Evolutionary conservation across 768 basidiomycete genomes (phyloP).

Genomic region (Hortiboletus campestris): DNA sequence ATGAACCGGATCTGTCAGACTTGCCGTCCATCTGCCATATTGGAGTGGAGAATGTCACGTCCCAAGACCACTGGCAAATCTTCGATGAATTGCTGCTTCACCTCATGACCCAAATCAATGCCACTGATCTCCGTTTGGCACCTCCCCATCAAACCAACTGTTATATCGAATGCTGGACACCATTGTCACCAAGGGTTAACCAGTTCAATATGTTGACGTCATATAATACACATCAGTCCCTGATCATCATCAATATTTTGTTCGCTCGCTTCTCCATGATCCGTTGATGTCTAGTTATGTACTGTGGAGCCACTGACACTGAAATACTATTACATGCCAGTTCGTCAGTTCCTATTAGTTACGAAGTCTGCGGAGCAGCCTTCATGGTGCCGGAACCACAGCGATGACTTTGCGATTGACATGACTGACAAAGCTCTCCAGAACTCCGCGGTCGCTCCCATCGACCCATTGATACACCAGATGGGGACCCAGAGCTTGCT

Average conservation of each 20-base stretch:
- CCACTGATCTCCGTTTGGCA: background rate
- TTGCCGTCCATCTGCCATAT: background rate
- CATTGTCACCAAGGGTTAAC: too few relatives aligned
- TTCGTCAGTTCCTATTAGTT: too few relatives aligned
- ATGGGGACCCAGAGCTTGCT: constrained; percentile 1
- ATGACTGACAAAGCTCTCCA: constrained; percentile 70
- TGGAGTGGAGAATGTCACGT: background rate
- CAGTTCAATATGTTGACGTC: too few relatives aligned
- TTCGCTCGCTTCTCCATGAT: too few relatives aligned
- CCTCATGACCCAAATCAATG: background rate
- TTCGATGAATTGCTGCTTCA: too few relatives aligned
- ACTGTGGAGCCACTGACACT: too few relatives aligned
- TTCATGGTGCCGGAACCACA: background rate
- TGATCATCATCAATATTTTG: too few relatives aligned
- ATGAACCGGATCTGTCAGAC: background rate
- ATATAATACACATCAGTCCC: too few relatives aligned
- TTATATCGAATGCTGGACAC: background rate
- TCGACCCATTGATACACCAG: constrained; percentile 58
- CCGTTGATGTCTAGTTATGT: too few relatives aligned
- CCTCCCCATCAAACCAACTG: background rate
- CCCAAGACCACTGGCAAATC: background rate
- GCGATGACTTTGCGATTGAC: constrained; percentile 47
- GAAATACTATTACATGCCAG: too few relatives aligned
- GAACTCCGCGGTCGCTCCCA: constrained; percentile 54
- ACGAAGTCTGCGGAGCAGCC: too few relatives aligned